Evolutionary conservation across 768 basidiomycete genomes (phyloP).

Genomic region (Suillus alpinus): DNA sequence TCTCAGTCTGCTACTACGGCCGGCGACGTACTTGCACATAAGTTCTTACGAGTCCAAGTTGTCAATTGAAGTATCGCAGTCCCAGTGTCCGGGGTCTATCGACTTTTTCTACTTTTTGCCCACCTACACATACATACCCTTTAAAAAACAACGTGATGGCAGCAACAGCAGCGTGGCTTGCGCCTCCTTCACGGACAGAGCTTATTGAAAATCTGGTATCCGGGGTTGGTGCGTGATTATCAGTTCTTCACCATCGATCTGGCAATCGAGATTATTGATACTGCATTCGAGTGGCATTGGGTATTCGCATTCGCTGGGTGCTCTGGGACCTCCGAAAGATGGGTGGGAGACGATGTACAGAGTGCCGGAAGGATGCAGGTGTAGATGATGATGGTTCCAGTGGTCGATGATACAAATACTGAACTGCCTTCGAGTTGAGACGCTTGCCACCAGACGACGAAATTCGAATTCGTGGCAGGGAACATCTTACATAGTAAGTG

Average conservation of each 20-base stretch:
- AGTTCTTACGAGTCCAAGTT: not conserved
- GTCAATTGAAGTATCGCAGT: not conserved
- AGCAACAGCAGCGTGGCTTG: conserved; percentile 61
- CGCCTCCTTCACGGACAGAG: conserved; percentile 76
- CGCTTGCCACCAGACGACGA: no score
- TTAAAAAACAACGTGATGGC: conserved; percentile 18
- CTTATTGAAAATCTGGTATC: conserved; percentile 90
- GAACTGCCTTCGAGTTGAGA: no score
- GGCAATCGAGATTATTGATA: no score
- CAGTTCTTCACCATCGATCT: not conserved
- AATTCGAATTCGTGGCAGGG: no score
- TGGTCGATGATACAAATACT: no score
- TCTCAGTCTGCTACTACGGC: not conserved
- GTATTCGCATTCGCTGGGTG: no score
- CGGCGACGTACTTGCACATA: not conserved
- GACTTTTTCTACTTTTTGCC: conserved; percentile 1
- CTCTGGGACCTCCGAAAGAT: no score
- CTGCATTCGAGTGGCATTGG: no score
- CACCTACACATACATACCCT: not conserved
- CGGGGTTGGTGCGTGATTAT: conserved; percentile 71
- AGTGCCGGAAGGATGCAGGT: no score
- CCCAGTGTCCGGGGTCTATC: conserved; percentile 10
- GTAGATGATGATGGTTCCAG: no score
- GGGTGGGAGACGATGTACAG: no score
- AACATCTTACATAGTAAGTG: no score